phyloP scores from a whole-genome alignment of 257 asterid genomes.

The Solanum lycopersicoides region DNA sequence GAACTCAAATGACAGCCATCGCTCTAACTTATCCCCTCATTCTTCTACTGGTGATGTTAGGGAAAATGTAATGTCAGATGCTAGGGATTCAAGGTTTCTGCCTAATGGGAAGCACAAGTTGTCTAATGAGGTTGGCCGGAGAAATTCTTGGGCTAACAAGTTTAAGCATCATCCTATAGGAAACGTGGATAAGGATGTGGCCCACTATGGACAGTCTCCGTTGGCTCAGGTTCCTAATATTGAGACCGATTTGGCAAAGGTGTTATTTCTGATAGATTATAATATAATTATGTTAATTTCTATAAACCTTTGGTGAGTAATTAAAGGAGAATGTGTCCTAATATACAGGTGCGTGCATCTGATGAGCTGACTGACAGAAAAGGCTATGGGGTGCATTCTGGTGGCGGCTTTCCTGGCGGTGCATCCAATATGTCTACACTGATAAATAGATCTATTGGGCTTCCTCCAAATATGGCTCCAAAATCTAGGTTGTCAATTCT shows the following conservation, averaged over 20 bases:
- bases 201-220: conserved; percentile 37
- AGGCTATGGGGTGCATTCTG: conserved; percentile 26
- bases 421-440: conserved; percentile 26
- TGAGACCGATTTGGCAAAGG: conserved; percentile 29
- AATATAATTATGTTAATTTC: background rate
- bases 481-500: conserved; percentile 40
- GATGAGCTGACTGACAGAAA: conserved; percentile 36
- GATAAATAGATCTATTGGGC: conserved; percentile 30
- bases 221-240: conserved; percentile 38
- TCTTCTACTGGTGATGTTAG: conserved; percentile 37
- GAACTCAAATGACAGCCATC: conserved; percentile 64
- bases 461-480: conserved; percentile 27
- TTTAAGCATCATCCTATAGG: conserved; percentile 94
- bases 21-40: conserved; percentile 49
- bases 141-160: conserved; percentile 48
- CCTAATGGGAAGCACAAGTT: conserved; percentile 51
- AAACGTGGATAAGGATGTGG: conserved; percentile 43
- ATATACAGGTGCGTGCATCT: conserved; percentile 39
- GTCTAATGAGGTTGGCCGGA: conserved; percentile 36
- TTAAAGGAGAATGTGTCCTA: background rate
- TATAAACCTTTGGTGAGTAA: background rate
- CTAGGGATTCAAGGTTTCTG: conserved; percentile 41
- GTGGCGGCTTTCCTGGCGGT: conserved; percentile 26
- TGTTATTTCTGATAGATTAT: conserved; percentile 7
- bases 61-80: conserved; percentile 43